Evolutionary conservation across 345 rosid species (phyloP), one percentile per base, ranked within the genome.

Genomic region (Dimocarpus longan): DNA sequence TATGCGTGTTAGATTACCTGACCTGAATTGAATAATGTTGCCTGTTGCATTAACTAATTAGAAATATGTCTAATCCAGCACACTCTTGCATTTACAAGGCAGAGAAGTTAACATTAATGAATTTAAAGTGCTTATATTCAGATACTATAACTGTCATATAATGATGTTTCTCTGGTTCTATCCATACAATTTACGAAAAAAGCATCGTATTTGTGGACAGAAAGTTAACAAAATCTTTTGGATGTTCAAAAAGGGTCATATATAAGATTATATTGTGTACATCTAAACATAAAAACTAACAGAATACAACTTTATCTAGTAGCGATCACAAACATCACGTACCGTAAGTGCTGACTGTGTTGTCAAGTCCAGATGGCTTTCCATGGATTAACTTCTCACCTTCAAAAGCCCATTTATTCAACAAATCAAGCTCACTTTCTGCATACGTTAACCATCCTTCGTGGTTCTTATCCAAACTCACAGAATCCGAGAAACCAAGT

Each of bases 331-430:
- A 66, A 68, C 13, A 68, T 66, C 64, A 76, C 88, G 68, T 88
- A 97, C 99, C 98, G 62, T 87, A 94, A 76, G 97, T 84, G 92
- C 99, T 96, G 78, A 94, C 98, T 12, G 99, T 90, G 83, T 94
- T 96, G 91, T 96, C 99, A 10, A 96, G 91, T 70, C 99, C 98
- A 24, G 98, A 96, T 56, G 99, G 99, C 82, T 80, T 92, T 81
- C 99, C 99, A 79, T 94, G 98, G 79, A 96, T 86, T 80, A 94
- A 86, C 86, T 90, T 96, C 83, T 96, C 99, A 7, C 98, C 98
- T 90, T 92, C 97, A 52, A 91, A 93, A 72, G 99, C 99, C 99
- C 99, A 96, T 84, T 84, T 90, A 80, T 94, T 96, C 81, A 96
- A 73, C 83, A 93, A 85, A 18, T 91, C 95, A 18, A 92, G 91